A percentile compares a stretch with the other conserved stretches of the same genome.
Conservation (phyloP, 2,329 filamentous ascomycete species). For the Phialophora macrospora region DNA sequence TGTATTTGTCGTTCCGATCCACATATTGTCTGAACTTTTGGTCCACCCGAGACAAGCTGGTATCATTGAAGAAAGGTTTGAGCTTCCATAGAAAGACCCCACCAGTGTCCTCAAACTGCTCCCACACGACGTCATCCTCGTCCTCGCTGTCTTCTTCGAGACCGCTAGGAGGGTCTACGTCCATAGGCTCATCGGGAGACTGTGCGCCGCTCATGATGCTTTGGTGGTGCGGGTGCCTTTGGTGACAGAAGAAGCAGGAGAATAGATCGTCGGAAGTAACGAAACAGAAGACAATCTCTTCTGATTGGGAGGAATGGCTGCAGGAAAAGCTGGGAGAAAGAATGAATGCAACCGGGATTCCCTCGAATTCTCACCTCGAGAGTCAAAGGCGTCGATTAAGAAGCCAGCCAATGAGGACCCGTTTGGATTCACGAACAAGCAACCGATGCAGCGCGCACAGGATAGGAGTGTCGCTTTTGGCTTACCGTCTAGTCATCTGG, state of each 20-base stretch:
- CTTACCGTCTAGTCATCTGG: conserved; percentile 2
- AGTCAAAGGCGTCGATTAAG: background rate
- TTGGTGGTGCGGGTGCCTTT: background rate
- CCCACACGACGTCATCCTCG: background rate
- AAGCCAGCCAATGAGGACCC: background rate
- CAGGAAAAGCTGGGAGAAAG: background rate
- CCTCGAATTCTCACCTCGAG: background rate
- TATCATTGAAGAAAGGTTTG: background rate
- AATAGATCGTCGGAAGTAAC: background rate
- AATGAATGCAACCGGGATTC: background rate
- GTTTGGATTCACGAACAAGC: background rate
- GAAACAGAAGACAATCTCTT: background rate
- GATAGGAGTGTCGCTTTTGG: background rate
- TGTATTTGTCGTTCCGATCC: background rate
- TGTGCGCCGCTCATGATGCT: background rate
- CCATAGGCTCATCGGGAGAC: background rate
- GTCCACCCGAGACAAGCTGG: background rate
- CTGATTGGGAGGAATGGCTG: background rate
- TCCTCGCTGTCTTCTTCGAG: background rate
- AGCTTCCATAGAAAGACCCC: background rate
- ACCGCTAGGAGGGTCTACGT: background rate
- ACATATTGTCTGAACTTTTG: background rate
- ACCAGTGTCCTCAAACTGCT: background rate
- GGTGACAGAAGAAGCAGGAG: background rate
- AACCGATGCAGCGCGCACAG: background rate